Evolutionary conservation across 139 green algal genomes (phyloP).

Genomic region (Diplosphaera chodatii): DNA sequence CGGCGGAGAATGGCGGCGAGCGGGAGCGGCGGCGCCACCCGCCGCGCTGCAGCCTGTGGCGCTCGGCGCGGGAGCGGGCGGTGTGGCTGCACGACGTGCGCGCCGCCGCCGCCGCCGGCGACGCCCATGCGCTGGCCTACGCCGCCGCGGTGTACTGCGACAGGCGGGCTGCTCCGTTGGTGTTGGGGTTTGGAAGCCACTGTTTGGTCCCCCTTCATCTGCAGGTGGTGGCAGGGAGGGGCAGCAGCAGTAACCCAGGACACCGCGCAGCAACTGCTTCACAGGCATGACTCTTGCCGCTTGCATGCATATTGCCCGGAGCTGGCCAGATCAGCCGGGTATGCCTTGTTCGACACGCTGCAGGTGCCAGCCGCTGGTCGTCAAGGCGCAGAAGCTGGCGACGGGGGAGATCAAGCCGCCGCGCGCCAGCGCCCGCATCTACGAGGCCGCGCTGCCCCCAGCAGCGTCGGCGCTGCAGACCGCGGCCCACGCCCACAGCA

Average conservation of each 20-base stretch:
- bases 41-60: constrained; percentile 18
- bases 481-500: not conserved
- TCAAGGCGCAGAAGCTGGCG: not conserved
- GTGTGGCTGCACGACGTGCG: constrained; percentile 24
- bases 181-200: too few relatives aligned
- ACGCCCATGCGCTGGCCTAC: constrained; percentile 11
- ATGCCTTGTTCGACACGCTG: too few relatives aligned
- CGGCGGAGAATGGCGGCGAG: not conserved
- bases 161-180: constrained; percentile 1
- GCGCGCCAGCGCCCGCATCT: not conserved
- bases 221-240: too few relatives aligned
- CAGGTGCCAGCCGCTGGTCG: not conserved
- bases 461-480: too few relatives aligned
- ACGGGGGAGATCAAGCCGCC: not conserved
- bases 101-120: not conserved
- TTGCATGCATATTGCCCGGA: too few relatives aligned
- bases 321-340: too few relatives aligned
- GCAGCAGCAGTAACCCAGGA: too few relatives aligned
- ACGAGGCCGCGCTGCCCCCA: not conserved
- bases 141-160: constrained; percentile 23
- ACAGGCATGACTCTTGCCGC: too few relatives aligned
- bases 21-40: not conserved
- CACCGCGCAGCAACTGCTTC: too few relatives aligned
- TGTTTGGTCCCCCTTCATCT: too few relatives aligned
- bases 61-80: constrained; percentile 25